A percentile compares a stretch with the other conserved stretches of the same genome.
phyloP scores from a whole-genome alignment of 495 filamentous ascomycete species.

The Daldinia decipiens region DNA sequence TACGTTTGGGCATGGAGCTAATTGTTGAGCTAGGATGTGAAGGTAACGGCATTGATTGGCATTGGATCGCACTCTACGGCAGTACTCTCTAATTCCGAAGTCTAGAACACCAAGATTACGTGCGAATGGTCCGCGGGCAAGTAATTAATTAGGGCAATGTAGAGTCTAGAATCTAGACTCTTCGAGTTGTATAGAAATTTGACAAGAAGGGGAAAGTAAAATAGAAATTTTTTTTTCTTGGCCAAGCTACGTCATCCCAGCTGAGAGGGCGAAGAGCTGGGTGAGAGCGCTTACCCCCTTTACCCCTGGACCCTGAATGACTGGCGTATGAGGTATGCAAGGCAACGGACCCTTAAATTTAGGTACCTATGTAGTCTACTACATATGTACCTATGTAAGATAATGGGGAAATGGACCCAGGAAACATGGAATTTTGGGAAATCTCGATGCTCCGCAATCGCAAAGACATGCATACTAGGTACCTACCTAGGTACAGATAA shows the following conservation, averaged over 20 bases:
- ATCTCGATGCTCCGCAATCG: slow-evolving; percentile 41
- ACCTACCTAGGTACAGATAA: slow-evolving; percentile 1
- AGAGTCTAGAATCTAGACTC: slow-evolving; percentile 24
- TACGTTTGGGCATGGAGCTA: slow-evolving; percentile 27
- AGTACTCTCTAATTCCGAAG: slow-evolving; percentile 3
- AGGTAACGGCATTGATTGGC: neutral
- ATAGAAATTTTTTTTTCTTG: neutral
- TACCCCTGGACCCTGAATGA: slow-evolving; percentile 32
- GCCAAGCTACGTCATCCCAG: slow-evolving; percentile 30
- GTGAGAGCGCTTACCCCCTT: no score
- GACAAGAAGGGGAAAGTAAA: neutral
- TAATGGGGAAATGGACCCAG: slow-evolving; percentile 24
- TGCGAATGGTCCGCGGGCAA: neutral
- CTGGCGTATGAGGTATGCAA: slow-evolving; percentile 29
- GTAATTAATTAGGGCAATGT: neutral
- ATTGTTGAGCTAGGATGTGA: slow-evolving; percentile 14
- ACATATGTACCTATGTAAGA: neutral
- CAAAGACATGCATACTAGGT: slow-evolving; percentile 8
- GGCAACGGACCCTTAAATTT: slow-evolving; percentile 38
- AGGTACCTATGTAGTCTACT: no score
- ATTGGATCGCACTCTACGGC: neutral
- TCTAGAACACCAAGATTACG: slow-evolving; percentile 27
- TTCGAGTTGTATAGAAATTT: neutral
- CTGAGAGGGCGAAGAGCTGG: neutral
- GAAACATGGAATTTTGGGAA: slow-evolving; percentile 32